Evolutionary conservation across 176 grass and related monocot genomes (phyloP).

Genomic region (Elymus sibiricus): DNA sequence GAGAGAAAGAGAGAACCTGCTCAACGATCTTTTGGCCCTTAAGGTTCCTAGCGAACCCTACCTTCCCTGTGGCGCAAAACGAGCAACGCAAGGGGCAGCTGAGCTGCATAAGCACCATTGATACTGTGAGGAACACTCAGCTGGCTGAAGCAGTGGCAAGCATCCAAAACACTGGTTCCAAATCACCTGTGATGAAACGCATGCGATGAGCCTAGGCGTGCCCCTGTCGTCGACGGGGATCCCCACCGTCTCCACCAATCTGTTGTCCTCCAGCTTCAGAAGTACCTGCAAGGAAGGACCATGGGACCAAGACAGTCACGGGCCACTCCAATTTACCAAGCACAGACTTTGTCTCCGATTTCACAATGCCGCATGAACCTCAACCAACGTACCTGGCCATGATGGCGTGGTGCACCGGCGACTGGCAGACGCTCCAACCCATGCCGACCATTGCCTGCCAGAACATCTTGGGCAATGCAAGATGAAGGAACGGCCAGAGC

Average conservation of each 20-base stretch:
- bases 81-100: constrained; percentile 87
- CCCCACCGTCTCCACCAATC: constrained; percentile 88
- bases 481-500: background rate
- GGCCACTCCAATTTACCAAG: background rate
- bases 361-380: background rate
- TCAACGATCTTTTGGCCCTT: constrained; percentile 74
- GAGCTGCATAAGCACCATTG: constrained; percentile 41
- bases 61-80: constrained; percentile 80
- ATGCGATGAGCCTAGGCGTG: constrained; percentile 73
- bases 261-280: constrained; percentile 89
- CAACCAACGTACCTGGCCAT: constrained; percentile 36
- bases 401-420: constrained; percentile 67
- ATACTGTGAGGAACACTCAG: background rate
- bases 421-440: constrained; percentile 75
- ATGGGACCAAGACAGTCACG: background rate
- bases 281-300: constrained; percentile 57
- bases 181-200: constrained; percentile 87
- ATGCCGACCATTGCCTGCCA: constrained; percentile 55
- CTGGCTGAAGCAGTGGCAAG: background rate
- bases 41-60: constrained; percentile 95
- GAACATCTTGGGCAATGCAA: constrained; percentile 74
- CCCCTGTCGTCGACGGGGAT: constrained; percentile 75
- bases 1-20: constrained; percentile 45
- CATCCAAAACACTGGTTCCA: background rate
- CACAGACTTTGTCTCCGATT: background rate